These are phyloP conservation scores for Jasminum sambac DNA, from an alignment of 257 asterid species.

Conservation along the genomic window DNA sequence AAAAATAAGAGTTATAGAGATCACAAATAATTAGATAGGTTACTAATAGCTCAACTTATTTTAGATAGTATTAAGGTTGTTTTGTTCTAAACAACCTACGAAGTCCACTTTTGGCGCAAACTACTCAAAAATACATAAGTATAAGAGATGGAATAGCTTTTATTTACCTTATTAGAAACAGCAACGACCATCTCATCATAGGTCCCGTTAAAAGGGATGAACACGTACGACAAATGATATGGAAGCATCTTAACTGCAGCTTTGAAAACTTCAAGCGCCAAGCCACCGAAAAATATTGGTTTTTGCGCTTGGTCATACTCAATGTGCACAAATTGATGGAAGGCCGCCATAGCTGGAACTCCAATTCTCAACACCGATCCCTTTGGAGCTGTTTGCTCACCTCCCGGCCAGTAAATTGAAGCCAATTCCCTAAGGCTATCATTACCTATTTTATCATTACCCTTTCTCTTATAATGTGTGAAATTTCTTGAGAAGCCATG, in stretches of 20 bases:
- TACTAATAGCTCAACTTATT: too few relatives aligned
- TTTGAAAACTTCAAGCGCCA: constrained; percentile 59
- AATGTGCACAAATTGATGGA: constrained; percentile 52
- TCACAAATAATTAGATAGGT: not conserved
- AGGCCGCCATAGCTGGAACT: constrained; percentile 56
- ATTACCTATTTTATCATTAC: constrained; percentile 10
- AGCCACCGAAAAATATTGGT: constrained; percentile 39
- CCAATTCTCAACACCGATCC: constrained; percentile 54
- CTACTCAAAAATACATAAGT: too few relatives aligned
- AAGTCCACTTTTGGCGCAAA: too few relatives aligned
- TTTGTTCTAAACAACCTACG: too few relatives aligned
- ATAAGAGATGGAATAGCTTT: too few relatives aligned
- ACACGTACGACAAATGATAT: constrained; percentile 38
- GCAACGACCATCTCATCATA: constrained; percentile 58
- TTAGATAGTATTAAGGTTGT: too few relatives aligned
- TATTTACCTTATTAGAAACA: constrained; percentile 64
- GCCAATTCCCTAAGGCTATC: constrained; percentile 21
- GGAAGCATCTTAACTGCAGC: constrained; percentile 48
- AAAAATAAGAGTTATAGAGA: not conserved
- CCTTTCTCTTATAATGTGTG: constrained; percentile 11
- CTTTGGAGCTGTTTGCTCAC: constrained; percentile 36
- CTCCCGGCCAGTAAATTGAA: constrained; percentile 69
- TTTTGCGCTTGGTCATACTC: constrained; percentile 31
- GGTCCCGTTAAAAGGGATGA: constrained; percentile 47
- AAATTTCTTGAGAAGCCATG: constrained; percentile 36